Percentiles rank a stretch among this genome's conserved stretches.
Evolutionary conservation across 2,329 filamentous ascomycete genomes (phyloP).

Genomic region (Colletotrichum lindemuthianum): DNA sequence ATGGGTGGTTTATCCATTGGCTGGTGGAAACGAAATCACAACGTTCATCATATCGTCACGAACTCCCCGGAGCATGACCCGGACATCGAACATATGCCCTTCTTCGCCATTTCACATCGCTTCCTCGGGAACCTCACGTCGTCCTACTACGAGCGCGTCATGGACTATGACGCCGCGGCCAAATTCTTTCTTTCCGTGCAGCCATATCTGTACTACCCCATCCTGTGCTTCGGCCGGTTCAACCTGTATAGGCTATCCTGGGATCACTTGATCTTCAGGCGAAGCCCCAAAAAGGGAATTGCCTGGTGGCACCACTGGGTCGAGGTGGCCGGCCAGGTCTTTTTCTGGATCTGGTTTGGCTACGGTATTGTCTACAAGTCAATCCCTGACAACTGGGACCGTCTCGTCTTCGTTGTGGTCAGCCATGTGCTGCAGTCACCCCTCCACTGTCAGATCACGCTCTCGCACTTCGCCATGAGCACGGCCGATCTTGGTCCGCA

Average conservation of each 20-base stretch:
- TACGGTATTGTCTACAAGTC: constrained; percentile 81
- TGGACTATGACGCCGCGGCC: constrained; percentile 81
- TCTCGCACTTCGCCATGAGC: constrained; percentile 94
- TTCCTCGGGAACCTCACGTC: constrained; percentile 79
- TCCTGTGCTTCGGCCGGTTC: constrained; percentile 84
- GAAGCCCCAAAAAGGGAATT: constrained; percentile 77
- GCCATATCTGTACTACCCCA: constrained; percentile 83
- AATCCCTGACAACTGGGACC: constrained; percentile 74
- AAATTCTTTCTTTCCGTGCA: constrained; percentile 78
- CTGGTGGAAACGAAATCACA: constrained; percentile 98
- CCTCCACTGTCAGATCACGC: constrained; percentile 88
- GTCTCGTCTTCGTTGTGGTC: constrained; percentile 79
- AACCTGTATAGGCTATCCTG: constrained; percentile 87
- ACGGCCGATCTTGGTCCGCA: constrained; percentile 84
- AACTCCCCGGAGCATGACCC: constrained; percentile 96
- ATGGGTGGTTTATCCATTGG: constrained; percentile 88
- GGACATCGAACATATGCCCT: constrained; percentile 90
- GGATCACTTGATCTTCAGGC: constrained; percentile 76
- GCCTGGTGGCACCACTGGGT: constrained; percentile 86
- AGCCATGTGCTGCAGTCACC: constrained; percentile 85
- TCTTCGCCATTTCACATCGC: constrained; percentile 87
- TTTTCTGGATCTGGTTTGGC: constrained; percentile 90
- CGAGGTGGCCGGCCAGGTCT: constrained; percentile 78
- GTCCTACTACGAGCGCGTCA: constrained; percentile 84
- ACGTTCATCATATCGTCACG: constrained; percentile 96